A percentile compares a stretch with the other conserved stretches of the same genome.
Conservation (phyloP, 2,329 filamentous ascomycete species). For the Colletotrichum melonis region DNA sequence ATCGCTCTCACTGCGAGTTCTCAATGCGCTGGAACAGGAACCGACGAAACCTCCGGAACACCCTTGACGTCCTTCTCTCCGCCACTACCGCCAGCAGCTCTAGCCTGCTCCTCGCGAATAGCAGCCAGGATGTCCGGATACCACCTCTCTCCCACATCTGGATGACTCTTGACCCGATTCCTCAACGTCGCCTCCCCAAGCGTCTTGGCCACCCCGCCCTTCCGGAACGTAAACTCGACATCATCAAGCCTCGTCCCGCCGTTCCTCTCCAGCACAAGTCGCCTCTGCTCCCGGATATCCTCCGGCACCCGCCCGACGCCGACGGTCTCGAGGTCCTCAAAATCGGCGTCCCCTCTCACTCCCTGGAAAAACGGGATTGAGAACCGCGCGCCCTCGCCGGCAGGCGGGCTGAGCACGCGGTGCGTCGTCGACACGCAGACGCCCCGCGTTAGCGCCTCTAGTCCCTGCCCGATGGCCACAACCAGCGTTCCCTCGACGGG, state of each 20-base stretch:
- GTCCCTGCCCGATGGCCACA: conserved; percentile 87
- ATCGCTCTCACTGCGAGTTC: background rate
- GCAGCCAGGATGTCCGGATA: conserved; percentile 72
- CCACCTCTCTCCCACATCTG: conserved; percentile 86
- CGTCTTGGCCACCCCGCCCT: conserved; percentile 72
- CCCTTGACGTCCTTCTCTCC: conserved; percentile 20
- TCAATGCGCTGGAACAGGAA: background rate
- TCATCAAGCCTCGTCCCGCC: conserved; percentile 73
- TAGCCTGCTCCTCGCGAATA: conserved; percentile 69
- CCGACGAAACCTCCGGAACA: background rate
- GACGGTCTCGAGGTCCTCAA: conserved; percentile 77
- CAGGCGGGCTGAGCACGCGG: conserved; percentile 79
- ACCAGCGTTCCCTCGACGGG: conserved; percentile 83
- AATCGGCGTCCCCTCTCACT: conserved; percentile 81
- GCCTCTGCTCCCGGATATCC: conserved; percentile 70
- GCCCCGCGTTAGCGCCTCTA: conserved; percentile 86
- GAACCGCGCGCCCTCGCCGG: conserved; percentile 78
- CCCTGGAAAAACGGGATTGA: conserved; percentile 92
- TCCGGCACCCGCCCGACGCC: conserved; percentile 71
- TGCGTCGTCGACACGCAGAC: conserved; percentile 88
- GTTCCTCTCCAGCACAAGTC: conserved; percentile 66
- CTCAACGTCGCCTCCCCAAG: conserved; percentile 86
- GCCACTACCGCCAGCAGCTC: conserved; percentile 44
- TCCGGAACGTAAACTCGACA: conserved; percentile 88
- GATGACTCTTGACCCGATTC: conserved; percentile 88